phyloP scores from a whole-genome alignment of 1,284 basidiomycete genomes.

The Boletus smithii region DNA sequence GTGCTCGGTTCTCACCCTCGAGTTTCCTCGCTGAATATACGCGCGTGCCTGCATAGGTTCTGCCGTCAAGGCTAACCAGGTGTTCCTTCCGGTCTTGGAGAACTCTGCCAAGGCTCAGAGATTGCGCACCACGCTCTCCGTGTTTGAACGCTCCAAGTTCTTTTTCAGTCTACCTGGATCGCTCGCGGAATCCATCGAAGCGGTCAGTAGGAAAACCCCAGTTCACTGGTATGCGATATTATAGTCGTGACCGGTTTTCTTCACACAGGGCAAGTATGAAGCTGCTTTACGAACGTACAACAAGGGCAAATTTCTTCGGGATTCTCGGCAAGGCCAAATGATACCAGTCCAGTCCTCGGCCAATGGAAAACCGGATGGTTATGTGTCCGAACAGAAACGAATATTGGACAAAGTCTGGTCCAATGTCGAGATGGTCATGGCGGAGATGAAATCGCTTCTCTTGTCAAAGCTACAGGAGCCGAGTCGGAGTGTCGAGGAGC shows the following conservation, averaged over 20 bases:
- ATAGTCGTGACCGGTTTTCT: slow-evolving; percentile 6
- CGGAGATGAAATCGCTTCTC: slow-evolving; percentile 83
- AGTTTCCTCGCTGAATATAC: not conserved
- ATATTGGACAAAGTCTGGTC: slow-evolving; percentile 97
- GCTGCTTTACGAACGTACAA: slow-evolving; percentile 94
- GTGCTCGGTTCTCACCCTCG: not conserved
- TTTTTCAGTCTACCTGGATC: slow-evolving; percentile 96
- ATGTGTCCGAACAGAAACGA: slow-evolving; percentile 80
- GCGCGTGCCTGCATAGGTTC: slow-evolving; percentile 50
- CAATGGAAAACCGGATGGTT: slow-evolving; percentile 49
- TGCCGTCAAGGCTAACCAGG: slow-evolving; percentile 88
- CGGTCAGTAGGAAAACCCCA: slow-evolving; percentile 47
- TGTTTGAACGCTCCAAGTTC: slow-evolving; percentile 97
- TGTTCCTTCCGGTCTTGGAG: slow-evolving; percentile 94
- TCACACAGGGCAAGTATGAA: slow-evolving; percentile 81
- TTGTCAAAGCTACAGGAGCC: slow-evolving; percentile 77
- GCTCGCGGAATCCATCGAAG: slow-evolving; percentile 87
- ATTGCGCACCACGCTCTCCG: slow-evolving; percentile 87
- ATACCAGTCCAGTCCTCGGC: slow-evolving; percentile 59
- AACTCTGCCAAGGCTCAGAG: slow-evolving; percentile 95
- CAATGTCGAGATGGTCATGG: slow-evolving; percentile 93
- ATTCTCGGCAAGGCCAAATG: slow-evolving; percentile 82
- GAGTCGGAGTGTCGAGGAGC: slow-evolving; percentile 81
- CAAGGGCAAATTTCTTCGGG: slow-evolving; percentile 90
- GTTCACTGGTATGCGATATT: not conserved